Conservation (phyloP, 345 rosid species). For the Camelina laxa region DNA sequence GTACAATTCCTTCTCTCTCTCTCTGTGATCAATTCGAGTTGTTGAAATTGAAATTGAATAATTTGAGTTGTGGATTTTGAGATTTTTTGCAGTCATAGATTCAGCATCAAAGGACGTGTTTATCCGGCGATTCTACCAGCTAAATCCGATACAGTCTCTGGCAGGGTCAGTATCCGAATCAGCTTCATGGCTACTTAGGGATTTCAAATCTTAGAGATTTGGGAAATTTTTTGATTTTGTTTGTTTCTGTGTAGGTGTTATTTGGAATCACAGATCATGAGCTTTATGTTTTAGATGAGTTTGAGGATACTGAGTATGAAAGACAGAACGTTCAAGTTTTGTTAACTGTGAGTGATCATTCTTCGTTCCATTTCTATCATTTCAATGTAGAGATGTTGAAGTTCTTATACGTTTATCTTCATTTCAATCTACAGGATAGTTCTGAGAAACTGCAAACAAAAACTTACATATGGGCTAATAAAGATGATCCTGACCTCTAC, state of each 20-base stretch:
- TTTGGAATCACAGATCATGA: conserved; percentile 72
- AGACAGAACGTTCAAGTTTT: conserved; percentile 63
- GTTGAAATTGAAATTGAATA: not conserved
- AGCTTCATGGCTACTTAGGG: not conserved
- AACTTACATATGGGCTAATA: conserved; percentile 69
- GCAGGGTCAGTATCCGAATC: conserved; percentile 54
- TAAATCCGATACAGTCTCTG: conserved; percentile 51
- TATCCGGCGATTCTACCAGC: conserved; percentile 89
- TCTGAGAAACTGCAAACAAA: conserved; percentile 57
- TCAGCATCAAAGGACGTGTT: conserved; percentile 82
- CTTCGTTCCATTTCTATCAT: not conserved
- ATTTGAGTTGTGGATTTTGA: not conserved
- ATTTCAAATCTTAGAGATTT: conserved; percentile 3
- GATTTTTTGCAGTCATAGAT: conserved; percentile 68
- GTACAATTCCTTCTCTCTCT: conserved; percentile 45
- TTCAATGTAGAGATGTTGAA: not conserved
- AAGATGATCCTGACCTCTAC: conserved; percentile 67
- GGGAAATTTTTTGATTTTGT: not conserved
- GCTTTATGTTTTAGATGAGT: conserved; percentile 64
- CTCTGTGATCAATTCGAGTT: not conserved
- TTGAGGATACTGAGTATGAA: conserved; percentile 77
- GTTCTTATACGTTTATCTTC: not conserved
- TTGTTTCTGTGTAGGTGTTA: conserved; percentile 53
- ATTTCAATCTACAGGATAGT: conserved; percentile 52
- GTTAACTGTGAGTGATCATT: conserved; percentile 50